Percentiles rank a stretch among this genome's conserved stretches.
Conservation (phyloP, 345 rosid genomes). For the Gossypium australe region DNA sequence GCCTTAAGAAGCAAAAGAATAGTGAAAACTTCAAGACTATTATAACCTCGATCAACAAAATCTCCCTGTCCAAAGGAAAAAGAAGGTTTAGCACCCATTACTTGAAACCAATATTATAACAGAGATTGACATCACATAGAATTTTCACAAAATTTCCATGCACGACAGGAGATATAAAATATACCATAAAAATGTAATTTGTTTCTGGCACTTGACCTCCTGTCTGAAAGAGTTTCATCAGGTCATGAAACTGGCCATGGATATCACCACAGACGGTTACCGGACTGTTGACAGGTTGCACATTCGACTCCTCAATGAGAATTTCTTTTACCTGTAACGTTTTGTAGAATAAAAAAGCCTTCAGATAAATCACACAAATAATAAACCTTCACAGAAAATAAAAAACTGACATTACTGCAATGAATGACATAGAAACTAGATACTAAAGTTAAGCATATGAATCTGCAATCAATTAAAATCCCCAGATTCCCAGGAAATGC, state of each 20-base stretch:
- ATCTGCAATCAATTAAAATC: not conserved
- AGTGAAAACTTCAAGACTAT: constrained; percentile 77
- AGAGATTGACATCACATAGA: not conserved
- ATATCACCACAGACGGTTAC: no score
- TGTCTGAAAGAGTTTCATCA: no score
- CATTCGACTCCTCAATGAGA: constrained; percentile 96
- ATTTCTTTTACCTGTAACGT: constrained; percentile 52
- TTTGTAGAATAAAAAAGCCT: not conserved
- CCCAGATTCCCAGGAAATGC: not conserved
- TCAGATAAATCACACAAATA: not conserved
- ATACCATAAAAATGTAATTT: constrained; percentile 94
- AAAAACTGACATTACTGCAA: not conserved
- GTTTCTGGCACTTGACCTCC: constrained; percentile 93
- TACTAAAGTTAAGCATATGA: not conserved
- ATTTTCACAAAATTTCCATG: not conserved
- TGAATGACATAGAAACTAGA: not conserved
- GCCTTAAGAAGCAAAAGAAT: constrained; percentile 83
- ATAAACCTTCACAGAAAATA: not conserved
- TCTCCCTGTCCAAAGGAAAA: constrained; percentile 50
- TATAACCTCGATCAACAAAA: constrained; percentile 81
- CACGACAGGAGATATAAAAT: not conserved
- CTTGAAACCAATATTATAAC: no score
- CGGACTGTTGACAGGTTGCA: constrained; percentile 97
- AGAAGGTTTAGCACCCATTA: not conserved
- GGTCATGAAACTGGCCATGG: no score